Conservation (phyloP, 805 yeast genomes). For the Sugiyamaella americana region DNA sequence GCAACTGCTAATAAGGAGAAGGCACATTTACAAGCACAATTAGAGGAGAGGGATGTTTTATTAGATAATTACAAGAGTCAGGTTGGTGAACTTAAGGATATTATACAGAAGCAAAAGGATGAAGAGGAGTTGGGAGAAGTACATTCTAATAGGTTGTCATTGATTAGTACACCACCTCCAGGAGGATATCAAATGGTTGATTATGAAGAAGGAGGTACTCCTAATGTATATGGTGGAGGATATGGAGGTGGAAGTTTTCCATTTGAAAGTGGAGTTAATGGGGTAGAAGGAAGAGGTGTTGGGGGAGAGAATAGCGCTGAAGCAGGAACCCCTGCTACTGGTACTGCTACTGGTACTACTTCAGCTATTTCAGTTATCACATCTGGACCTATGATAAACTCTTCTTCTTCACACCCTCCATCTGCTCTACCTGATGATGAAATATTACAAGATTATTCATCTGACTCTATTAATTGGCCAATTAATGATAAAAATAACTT, state of each 20-base stretch:
- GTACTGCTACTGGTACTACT: not conserved
- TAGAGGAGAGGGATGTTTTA: constrained; percentile 66
- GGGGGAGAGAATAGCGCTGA: not conserved
- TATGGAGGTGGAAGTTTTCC: not conserved
- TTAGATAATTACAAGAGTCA: constrained; percentile 63
- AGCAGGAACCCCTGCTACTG: no score
- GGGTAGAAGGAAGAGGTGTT: not conserved
- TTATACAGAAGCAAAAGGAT: constrained; percentile 52
- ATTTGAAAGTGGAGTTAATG: not conserved
- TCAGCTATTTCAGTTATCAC: not conserved
- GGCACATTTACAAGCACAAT: constrained; percentile 61
- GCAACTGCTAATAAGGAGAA: constrained; percentile 63
- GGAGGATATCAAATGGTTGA: not conserved
- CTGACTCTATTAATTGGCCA: constrained; percentile 16
- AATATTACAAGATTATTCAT: no score
- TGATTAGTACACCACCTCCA: constrained; percentile 5
- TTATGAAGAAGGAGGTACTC: not conserved
- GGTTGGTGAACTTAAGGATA: constrained; percentile 54
- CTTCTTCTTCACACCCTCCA: not conserved
- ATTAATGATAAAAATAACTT: constrained; percentile 16
- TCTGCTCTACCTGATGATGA: constrained; percentile 1
- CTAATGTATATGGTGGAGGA: not conserved
- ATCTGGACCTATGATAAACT: not conserved
- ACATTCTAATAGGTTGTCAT: constrained; percentile 4
- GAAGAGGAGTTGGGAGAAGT: constrained; percentile 23